A percentile compares a stretch with the other conserved stretches of the same genome.
These are phyloP conservation scores for Pelagomonas calceolata DNA, from an alignment of 108 stramenopile species.

Conservation along the genomic window DNA sequence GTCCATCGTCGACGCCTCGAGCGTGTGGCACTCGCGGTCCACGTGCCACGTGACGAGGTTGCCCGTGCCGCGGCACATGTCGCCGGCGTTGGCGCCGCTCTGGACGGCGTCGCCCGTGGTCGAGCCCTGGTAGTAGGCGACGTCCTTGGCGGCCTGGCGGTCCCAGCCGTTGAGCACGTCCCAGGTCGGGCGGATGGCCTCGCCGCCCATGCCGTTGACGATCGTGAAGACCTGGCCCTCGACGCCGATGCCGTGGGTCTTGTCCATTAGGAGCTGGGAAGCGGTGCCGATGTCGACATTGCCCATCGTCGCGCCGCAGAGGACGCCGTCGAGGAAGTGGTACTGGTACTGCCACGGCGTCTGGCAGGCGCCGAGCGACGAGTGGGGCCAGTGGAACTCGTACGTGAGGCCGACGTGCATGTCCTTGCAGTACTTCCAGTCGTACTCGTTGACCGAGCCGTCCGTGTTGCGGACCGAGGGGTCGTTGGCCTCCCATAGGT, in stretches of 20 bases:
- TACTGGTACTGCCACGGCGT: conserved; percentile 37
- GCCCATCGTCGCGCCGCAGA: conserved; percentile 25
- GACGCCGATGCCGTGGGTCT: conserved; percentile 37
- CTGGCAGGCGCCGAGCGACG: conserved; percentile 31
- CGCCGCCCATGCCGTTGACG: conserved; percentile 42
- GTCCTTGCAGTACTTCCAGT: conserved; percentile 37
- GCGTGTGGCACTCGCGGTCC: conserved; percentile 56
- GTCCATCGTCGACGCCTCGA: conserved; percentile 55
- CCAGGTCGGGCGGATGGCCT: conserved; percentile 18
- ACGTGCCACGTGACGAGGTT: conserved; percentile 57
- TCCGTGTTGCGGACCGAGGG: no score
- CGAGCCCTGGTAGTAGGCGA: not conserved
- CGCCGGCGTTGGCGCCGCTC: not conserved
- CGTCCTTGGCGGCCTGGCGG: not conserved
- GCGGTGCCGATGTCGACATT: conserved; percentile 2
- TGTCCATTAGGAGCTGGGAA: conserved; percentile 1
- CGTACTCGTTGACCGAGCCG: conserved; percentile 9
- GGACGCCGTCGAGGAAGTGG: conserved; percentile 43
- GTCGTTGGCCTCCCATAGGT: no score
- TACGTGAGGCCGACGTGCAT: conserved; percentile 51
- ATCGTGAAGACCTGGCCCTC: conserved; percentile 49
- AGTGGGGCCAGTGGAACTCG: conserved; percentile 45
- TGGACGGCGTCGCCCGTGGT: conserved; percentile 1
- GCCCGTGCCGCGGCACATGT: conserved; percentile 7
- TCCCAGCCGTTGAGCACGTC: not conserved